Evolutionary conservation across 2,329 filamentous ascomycete species (phyloP).

Genomic region (Ophiobolus disseminans): DNA sequence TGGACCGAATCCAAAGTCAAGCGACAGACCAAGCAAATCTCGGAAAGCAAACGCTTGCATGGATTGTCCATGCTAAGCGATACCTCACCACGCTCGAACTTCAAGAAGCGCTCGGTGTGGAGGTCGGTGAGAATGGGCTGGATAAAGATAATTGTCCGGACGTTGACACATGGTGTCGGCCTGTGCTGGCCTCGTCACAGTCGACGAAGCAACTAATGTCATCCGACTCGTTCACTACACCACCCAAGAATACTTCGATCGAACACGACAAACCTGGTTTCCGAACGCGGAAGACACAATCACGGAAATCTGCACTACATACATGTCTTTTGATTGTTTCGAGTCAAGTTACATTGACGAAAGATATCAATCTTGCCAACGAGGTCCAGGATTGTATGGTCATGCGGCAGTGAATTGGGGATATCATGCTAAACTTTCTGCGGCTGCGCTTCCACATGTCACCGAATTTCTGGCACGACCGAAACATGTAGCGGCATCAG

Average conservation of each 20-base stretch:
- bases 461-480: no score
- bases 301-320: constrained; percentile 35
- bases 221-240: constrained; percentile 41
- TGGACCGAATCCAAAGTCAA: constrained; percentile 55
- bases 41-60: constrained; percentile 40
- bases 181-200: constrained; percentile 40
- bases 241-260: constrained; percentile 38
- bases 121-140: constrained; percentile 4
- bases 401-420: no score
- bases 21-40: constrained; percentile 36
- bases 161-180: constrained; percentile 20
- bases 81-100: constrained; percentile 21
- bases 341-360: no score
- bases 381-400: no score
- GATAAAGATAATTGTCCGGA: constrained; percentile 20
- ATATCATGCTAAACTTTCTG: no score
- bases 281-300: constrained; percentile 27
- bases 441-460: no score
- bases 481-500: no score
- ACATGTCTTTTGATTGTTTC: constrained; percentile 34
- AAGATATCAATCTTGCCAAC: not conserved
- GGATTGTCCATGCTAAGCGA: constrained; percentile 21
- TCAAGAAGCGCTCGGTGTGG: constrained; percentile 19
- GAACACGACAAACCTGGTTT: constrained; percentile 27
- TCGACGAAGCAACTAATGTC: constrained; percentile 35